These are phyloP conservation scores for Xylaria sp. DNA, from an alignment of 2,329 filamentous ascomycete genomes.

Conservation along the genomic window DNA sequence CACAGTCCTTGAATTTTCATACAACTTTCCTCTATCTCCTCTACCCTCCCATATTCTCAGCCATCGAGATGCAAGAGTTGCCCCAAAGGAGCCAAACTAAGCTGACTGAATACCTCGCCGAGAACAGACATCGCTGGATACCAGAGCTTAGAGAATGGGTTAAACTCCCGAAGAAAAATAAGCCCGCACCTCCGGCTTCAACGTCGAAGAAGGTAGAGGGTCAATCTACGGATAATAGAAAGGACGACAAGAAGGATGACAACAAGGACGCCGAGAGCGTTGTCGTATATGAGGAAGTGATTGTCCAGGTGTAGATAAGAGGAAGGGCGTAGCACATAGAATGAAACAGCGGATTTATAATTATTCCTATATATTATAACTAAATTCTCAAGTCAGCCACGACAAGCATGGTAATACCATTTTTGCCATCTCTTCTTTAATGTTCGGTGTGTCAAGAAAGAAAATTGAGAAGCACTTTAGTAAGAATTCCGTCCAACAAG, in stretches of 20 bases:
- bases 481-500: not conserved
- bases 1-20: not conserved
- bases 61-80: not conserved
- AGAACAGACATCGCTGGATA: constrained; percentile 68
- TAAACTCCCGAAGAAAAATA: constrained; percentile 52
- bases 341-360: not conserved
- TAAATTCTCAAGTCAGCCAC: not conserved
- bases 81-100: not conserved
- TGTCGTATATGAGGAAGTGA: constrained; percentile 44
- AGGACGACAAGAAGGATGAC: constrained; percentile 10
- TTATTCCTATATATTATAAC: not conserved
- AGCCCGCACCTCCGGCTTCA: constrained; percentile 1
- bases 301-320: constrained; percentile 38
- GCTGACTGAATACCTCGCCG: not conserved
- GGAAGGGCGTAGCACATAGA: not conserved
- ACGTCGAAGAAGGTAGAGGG: constrained; percentile 25
- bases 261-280: constrained; percentile 37
- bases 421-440: not conserved
- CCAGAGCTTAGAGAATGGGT: constrained; percentile 69
- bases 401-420: not conserved
- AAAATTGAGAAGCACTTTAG: not conserved
- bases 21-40: not conserved
- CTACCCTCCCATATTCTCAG: too few species aligned
- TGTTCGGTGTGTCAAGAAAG: not conserved
- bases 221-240: constrained; percentile 24